Conservation (phyloP, 169 alveolate species). For the Toxoplasma gondii region DNA sequence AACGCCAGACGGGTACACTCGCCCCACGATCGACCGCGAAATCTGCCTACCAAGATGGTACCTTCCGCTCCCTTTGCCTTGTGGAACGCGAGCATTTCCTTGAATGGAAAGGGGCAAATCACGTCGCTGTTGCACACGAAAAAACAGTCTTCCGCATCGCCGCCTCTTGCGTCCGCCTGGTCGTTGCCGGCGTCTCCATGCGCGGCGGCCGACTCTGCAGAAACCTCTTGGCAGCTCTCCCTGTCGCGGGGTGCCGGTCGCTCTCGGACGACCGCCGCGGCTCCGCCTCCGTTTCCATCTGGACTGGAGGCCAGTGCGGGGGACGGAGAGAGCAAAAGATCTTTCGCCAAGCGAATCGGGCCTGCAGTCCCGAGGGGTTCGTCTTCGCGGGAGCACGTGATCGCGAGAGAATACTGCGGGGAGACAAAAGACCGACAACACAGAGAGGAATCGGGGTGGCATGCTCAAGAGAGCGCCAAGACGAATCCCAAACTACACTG, state of each 20-base stretch:
- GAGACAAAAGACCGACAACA: not conserved
- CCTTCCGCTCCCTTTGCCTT: conserved; percentile 89
- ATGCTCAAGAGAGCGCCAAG: too few relatives aligned
- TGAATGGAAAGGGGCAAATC: conserved; percentile 95
- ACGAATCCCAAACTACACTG: too few relatives aligned
- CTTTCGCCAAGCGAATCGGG: conserved; percentile 89
- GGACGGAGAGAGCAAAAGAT: conserved; percentile 70
- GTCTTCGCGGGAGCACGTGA: conserved; percentile 92
- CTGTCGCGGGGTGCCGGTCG: not conserved
- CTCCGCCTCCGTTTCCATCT: not conserved
- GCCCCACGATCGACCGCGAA: too few relatives aligned
- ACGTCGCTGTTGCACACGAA: conserved; percentile 96
- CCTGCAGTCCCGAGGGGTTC: conserved; percentile 98
- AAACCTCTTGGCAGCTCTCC: not conserved
- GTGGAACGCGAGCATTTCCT: conserved; percentile 93
- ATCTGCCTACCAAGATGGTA: conserved; percentile 80
- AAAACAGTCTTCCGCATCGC: conserved; percentile 84
- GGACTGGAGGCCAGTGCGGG: not conserved
- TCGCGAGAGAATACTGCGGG: conserved; percentile 86
- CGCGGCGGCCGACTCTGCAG: not conserved
- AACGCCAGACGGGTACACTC: too few relatives aligned
- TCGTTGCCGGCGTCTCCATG: not conserved
- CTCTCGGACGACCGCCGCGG: not conserved
- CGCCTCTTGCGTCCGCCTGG: conserved; percentile 2
- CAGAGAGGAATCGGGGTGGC: too few relatives aligned